Percentiles rank a stretch among this genome's conserved stretches.
These are phyloP conservation scores for Phialocephala subalpina DNA, from an alignment of 2,329 filamentous ascomycete species.

Conservation along the genomic window DNA sequence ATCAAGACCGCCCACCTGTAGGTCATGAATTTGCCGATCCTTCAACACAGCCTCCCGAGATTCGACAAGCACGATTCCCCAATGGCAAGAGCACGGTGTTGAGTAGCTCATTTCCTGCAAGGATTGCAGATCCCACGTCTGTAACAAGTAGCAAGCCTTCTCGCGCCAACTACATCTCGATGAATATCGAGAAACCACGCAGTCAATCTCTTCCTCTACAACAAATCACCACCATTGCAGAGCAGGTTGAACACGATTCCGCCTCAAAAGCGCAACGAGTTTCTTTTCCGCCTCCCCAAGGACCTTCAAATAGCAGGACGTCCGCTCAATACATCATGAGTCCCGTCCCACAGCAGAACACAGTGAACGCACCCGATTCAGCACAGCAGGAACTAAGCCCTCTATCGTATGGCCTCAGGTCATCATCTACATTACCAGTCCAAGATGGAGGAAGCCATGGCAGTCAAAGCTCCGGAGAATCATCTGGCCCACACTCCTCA, in stretches of 20 bases:
- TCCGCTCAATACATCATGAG: not conserved
- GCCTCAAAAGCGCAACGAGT: not conserved
- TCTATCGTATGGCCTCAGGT: not conserved
- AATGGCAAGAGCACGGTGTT: not conserved
- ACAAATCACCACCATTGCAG: not conserved
- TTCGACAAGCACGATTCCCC: not conserved
- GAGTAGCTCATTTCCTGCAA: not conserved
- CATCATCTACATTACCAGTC: not conserved
- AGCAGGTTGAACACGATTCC: not conserved
- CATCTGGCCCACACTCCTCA: not conserved
- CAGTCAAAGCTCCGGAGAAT: not conserved
- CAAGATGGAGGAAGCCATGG: not conserved
- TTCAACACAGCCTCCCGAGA: not conserved
- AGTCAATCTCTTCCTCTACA: not conserved
- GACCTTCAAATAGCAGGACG: not conserved
- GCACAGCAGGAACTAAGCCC: not conserved
- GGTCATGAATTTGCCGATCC: not conserved
- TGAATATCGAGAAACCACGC: not conserved
- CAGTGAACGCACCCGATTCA: not conserved
- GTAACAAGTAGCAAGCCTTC: not conserved
- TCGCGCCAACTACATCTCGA: not conserved
- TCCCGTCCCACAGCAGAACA: not conserved
- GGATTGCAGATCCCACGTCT: no score
- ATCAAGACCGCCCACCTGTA: not conserved
- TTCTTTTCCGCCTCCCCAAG: not conserved